Evolutionary conservation across 2,329 filamentous ascomycete species (phyloP), one percentile per base, ranked within the genome.

Genomic region (Ceratocystiopsis sp.): DNA sequence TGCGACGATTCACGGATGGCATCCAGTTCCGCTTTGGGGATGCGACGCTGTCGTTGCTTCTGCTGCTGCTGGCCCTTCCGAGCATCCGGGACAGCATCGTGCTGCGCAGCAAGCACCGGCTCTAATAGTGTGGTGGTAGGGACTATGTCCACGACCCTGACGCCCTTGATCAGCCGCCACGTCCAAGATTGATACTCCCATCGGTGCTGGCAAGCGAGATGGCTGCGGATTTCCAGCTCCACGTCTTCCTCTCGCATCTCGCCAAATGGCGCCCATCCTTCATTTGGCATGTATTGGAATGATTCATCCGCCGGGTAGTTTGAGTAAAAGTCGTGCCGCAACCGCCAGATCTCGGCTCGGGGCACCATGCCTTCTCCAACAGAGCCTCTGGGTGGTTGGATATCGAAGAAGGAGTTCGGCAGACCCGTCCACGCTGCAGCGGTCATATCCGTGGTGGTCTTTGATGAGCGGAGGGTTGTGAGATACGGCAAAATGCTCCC

Each of bases 301-400:
- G 16, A 25, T 17, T n/a, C 34, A 32, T 41, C 33, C 40, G 1
- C 12, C 8, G 40, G 17, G 40, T 41, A 41, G 2, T 41, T 12
- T 9, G n/a, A 17, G 40, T 29, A 14, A 12, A 42, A 46, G 17
- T 45, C 44, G 29, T 43, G 44, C 14, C 46, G 46, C 17, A 48
- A 34, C 33, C 44, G 46, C 44, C 44, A 48, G 6, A 48, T 43
- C 21, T 48, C 32, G 8, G 46, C 35, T 37, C 46, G 29, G 17
- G 43, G 40, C 21, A 46, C 41, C 32, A 21, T 32, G 19, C 36
- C 32, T 34, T 33, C 21, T 35, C n/a, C 33, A 14, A 44, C 25
- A 36, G 35, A 29, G 17, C 19, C 4, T 21, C 4, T 21, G 7
- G 19, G 19, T 7, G 19, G 19, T 21, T 25, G 43, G 13, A 36